phyloP scores from a whole-genome alignment of 1,284 basidiomycete genomes.

The Pascua guehoae region DNA sequence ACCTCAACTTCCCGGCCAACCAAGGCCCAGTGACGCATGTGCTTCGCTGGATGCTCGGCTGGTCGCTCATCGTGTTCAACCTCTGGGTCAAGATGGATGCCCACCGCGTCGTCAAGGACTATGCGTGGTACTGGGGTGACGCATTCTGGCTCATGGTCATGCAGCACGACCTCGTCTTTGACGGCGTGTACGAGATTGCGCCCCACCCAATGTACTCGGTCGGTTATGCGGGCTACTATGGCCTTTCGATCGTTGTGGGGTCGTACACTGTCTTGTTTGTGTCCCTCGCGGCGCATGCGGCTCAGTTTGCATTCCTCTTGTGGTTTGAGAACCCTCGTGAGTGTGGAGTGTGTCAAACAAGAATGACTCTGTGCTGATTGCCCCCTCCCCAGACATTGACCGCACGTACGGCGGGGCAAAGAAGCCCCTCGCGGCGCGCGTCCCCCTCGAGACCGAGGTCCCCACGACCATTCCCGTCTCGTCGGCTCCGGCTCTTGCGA shows the following conservation, averaged over 20 bases:
- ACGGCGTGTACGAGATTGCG: slow-evolving; percentile 85
- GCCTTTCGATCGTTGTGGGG: slow-evolving; percentile 63
- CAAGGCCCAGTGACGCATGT: slow-evolving; percentile 71
- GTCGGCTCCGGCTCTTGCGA: no score
- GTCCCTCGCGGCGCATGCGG: slow-evolving; percentile 85
- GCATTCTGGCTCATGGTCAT: slow-evolving; percentile 74
- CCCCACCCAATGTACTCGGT: slow-evolving; percentile 60
- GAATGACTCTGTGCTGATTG: not conserved
- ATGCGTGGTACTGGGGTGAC: slow-evolving; percentile 96
- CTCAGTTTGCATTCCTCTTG: slow-evolving; percentile 93
- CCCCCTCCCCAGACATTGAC: slow-evolving; percentile 68
- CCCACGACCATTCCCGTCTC: no score
- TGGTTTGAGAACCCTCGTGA: slow-evolving; percentile 95
- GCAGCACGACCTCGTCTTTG: slow-evolving; percentile 77
- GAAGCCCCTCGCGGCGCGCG: slow-evolving; percentile 77
- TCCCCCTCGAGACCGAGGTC: slow-evolving; percentile 54
- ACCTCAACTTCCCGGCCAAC: slow-evolving; percentile 74
- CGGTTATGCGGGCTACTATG: slow-evolving; percentile 95
- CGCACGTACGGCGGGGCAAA: slow-evolving; percentile 77
- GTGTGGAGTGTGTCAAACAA: slow-evolving; percentile 41
- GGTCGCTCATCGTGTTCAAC: slow-evolving; percentile 86
- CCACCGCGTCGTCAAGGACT: slow-evolving; percentile 86
- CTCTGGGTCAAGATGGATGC: slow-evolving; percentile 98
- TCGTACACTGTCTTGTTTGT: slow-evolving; percentile 87
- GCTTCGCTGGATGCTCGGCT: slow-evolving; percentile 82